Evolutionary conservation across 2,329 filamentous ascomycete species (phyloP), one percentile per base, ranked within the genome.

Genomic region (Calonectria pauciramosa): DNA sequence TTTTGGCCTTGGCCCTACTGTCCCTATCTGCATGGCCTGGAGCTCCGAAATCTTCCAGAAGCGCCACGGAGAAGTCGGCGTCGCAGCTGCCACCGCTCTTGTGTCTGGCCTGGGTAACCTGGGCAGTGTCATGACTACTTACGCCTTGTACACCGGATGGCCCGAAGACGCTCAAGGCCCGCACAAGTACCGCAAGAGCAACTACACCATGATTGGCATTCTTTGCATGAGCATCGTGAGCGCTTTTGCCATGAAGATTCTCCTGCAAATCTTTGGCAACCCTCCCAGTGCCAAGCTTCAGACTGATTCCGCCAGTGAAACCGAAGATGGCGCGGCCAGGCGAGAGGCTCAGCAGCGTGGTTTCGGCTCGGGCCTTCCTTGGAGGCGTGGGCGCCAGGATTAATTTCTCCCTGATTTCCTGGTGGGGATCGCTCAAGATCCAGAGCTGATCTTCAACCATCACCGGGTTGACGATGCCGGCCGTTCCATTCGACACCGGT

Each of bases 21-120:
- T 98, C 1, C 96, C 96, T 14, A 96, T 96, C 81, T 96, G 94
- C 84, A 98, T 98, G 96, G 94, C 95, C 44, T 98, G 96, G 96
- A 95, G 94, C 38, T 95, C 93, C 76, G 94, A 98, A 85, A 94
- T 98, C 82, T 98, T 98, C 88, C 95, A 98, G 86, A 91, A 91
- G 38, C 93, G 96, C 16, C 96, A 98, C 82, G 95, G 96, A 60
- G 96, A 98, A 85, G 95, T 98, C 28, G 96, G 96, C 70, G 95
- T 98, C 9, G 96, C 96, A 5, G 94, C 96, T 18, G 95, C 96
- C 0, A 92, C 94, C 2, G 96, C 96, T 3, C 89, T 98, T 14
- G 96, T 98, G 0, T 97, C 95, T 0, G 96, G 96, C 0, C 88
- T 97, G 49, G 96, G 96, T 0, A 98, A 98, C 81, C 87, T 97